Conservation (phyloP, 495 filamentous ascomycete genomes). For the Penicillium nucicola region DNA sequence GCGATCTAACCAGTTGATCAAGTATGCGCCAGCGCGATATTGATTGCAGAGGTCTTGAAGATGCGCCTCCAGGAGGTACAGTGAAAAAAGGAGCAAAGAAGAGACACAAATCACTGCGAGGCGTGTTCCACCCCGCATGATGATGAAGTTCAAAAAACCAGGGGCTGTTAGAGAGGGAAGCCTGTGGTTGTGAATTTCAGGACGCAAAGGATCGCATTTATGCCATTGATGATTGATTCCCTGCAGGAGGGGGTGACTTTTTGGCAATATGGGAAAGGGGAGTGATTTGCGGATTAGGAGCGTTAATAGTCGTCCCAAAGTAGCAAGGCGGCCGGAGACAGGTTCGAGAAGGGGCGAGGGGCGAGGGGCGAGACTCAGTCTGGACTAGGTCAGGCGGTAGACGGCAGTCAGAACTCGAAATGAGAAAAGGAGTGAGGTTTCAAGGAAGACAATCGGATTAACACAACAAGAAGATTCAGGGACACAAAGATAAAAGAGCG, state of each 20-base stretch:
- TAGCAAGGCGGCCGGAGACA: not conserved
- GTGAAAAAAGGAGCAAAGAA: conserved; percentile 27
- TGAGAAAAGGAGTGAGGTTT: not conserved
- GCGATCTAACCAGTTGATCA: conserved; percentile 32
- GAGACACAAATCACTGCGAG: conserved; percentile 27
- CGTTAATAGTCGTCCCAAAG: not conserved
- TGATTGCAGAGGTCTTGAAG: conserved; percentile 42
- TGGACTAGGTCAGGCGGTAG: not conserved
- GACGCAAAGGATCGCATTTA: not conserved
- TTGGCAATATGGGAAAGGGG: not conserved
- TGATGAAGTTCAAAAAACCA: conserved; percentile 12
- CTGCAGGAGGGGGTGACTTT: not conserved
- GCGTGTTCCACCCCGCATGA: conserved; percentile 39
- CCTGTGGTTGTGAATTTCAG: conserved; percentile 2
- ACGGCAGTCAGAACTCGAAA: not conserved
- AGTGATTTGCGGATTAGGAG: not conserved
- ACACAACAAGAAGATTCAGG: not conserved
- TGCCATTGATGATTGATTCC: not conserved
- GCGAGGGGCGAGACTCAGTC: not conserved
- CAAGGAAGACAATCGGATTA: not conserved
- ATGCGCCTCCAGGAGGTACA: conserved; percentile 37
- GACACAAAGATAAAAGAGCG: not conserved
- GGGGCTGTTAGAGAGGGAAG: conserved; percentile 6
- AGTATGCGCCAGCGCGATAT: conserved; percentile 43
- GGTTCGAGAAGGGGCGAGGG: not conserved